Conservation (phyloP, 305 asterid genomes). For the Withania somnifera region DNA sequence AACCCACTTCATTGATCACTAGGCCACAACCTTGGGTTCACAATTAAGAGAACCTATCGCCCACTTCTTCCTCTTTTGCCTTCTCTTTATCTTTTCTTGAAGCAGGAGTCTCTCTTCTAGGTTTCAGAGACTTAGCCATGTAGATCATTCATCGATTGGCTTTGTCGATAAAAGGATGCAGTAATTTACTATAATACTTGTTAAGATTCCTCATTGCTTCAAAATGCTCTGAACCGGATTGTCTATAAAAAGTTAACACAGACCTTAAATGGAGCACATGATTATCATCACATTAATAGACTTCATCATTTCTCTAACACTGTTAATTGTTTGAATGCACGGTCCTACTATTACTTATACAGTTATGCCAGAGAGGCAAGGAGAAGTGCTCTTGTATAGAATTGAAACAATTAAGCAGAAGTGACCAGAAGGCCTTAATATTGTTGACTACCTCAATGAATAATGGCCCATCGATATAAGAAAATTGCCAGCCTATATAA, state of each 20-base stretch:
- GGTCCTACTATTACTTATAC: not conserved
- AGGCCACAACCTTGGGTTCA: not conserved
- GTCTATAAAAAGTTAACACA: not conserved
- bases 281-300: not conserved
- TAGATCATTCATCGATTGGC: not conserved
- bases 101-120: not conserved
- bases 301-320: not conserved
- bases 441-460: not conserved
- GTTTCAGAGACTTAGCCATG: not conserved
- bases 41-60: not conserved
- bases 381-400: not conserved
- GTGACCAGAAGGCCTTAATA: not conserved
- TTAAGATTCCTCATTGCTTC: not conserved
- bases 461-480: not conserved
- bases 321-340: not conserved
- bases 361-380: not conserved
- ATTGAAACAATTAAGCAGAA: not conserved
- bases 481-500: not conserved
- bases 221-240: not conserved
- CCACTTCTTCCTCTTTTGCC: not conserved
- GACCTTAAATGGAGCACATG: not conserved
- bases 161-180: not conserved
- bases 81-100: not conserved
- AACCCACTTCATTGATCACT: not conserved
- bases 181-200: not conserved